phyloP scores from a whole-genome alignment of 139 green algal species.

The Ostreobium quekettii region DNA sequence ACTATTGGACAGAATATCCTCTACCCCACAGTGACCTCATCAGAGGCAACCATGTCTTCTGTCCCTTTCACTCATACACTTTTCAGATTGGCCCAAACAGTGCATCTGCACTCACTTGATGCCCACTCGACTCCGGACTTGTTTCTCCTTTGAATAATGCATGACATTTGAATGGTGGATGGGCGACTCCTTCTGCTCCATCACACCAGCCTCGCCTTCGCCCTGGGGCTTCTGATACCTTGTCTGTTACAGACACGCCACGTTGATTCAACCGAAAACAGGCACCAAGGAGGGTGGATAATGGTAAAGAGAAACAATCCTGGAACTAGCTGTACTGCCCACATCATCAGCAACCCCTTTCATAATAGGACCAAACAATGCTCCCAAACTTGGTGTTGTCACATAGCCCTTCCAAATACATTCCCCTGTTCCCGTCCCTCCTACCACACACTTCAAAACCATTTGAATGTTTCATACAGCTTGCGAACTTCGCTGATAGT shows the following conservation, averaged over 20 bases:
- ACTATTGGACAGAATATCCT: no score
- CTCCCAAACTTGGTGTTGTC: neutral
- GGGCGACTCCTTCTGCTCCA: conserved; percentile 74
- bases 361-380: neutral
- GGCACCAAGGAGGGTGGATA: no score
- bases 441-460: no score
- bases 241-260: no score
- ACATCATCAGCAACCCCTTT: neutral
- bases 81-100: neutral
- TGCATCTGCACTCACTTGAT: conserved; percentile 39
- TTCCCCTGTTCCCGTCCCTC: no score
- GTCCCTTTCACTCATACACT: neutral
- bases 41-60: neutral
- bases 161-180: conserved; percentile 96
- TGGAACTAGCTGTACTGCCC: conserved; percentile 29
- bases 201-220: conserved; percentile 47
- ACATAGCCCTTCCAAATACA: neutral
- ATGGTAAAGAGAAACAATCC: conserved; percentile 38
- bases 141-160: conserved; percentile 73
- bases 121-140: conserved; percentile 54
- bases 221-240: conserved; percentile 60
- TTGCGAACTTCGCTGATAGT: no score
- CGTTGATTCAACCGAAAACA: no score
- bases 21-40: neutral
- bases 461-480: no score